These are phyloP conservation scores for Saccharomyces mikatae DNA, from an alignment of 805 yeast species.

Conservation along the genomic window DNA sequence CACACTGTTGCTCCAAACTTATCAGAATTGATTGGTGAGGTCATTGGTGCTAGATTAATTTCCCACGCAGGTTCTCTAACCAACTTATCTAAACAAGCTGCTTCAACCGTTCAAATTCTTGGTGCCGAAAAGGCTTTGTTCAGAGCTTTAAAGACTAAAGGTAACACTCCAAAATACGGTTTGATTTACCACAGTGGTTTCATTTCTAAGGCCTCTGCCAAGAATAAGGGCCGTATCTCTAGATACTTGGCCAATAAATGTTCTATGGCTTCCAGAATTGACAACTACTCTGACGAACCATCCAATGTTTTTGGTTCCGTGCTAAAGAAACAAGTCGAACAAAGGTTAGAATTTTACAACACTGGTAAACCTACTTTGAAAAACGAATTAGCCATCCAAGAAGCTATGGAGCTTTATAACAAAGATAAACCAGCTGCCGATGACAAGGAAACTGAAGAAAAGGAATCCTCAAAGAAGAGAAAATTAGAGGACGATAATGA, in stretches of 20 bases:
- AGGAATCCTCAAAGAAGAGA: slow-evolving; percentile 20
- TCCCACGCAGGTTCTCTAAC: slow-evolving; percentile 98
- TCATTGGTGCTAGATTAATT: slow-evolving; percentile 95
- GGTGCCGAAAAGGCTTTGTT: slow-evolving; percentile 97
- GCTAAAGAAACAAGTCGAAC: slow-evolving; percentile 94
- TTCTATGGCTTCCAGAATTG: slow-evolving; percentile 97
- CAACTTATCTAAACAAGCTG: slow-evolving; percentile 94
- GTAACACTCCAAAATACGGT: slow-evolving; percentile 95
- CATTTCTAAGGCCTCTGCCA: slow-evolving; percentile 87
- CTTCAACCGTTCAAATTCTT: slow-evolving; percentile 94
- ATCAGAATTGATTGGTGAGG: slow-evolving; percentile 95
- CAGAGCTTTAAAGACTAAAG: slow-evolving; percentile 93
- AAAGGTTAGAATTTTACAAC: slow-evolving; percentile 90
- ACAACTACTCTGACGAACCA: slow-evolving; percentile 93
- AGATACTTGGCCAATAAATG: slow-evolving; percentile 98
- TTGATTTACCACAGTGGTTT: slow-evolving; percentile 90
- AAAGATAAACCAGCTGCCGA: slow-evolving; percentile 41
- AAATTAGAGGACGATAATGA: slow-evolving; percentile 29
- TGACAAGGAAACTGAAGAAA: slow-evolving; percentile 29
- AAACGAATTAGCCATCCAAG: slow-evolving; percentile 87
- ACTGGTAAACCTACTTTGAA: slow-evolving; percentile 96
- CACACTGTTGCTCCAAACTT: slow-evolving; percentile 95
- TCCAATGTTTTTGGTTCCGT: slow-evolving; percentile 81
- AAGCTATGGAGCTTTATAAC: slow-evolving; percentile 66
- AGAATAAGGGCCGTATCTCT: slow-evolving; percentile 98